phyloP scores from a whole-genome alignment of 106 monocot species.

The Dactylorhiza incarnata region DNA sequence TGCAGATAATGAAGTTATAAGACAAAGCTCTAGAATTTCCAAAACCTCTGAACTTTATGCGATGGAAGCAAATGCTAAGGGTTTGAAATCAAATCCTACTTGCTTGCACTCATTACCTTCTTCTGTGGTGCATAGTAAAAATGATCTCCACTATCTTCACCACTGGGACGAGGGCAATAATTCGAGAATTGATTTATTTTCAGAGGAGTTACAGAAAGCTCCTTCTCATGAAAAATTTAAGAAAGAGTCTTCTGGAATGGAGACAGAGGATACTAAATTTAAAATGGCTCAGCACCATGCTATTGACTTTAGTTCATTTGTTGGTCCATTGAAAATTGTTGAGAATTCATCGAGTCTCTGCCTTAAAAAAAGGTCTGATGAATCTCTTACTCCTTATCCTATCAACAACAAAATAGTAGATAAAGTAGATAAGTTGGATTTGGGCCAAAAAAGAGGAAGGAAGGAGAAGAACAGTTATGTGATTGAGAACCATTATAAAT shows the following conservation, averaged over 20 bases:
- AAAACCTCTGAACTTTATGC: slow-evolving; percentile 36
- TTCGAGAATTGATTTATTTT: background rate
- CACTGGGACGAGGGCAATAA: slow-evolving; percentile 3
- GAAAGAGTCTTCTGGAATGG: background rate
- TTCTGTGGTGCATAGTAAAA: slow-evolving; percentile 3
- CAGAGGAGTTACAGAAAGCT: background rate
- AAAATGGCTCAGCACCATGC: background rate
- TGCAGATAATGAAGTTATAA: background rate
- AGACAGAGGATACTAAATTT: background rate
- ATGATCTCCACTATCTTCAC: slow-evolving; percentile 1
- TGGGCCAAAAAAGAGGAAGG: background rate
- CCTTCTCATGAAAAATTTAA: slow-evolving; percentile 6
- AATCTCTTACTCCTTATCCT: background rate
- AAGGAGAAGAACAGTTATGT: background rate
- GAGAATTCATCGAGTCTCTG: background rate
- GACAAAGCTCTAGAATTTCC: slow-evolving; percentile 16
- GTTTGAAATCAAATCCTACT: background rate
- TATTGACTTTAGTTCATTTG: background rate
- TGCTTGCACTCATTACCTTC: background rate
- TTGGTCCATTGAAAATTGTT: background rate
- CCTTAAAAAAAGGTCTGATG: slow-evolving; percentile 5
- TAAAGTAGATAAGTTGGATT: background rate
- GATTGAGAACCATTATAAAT: background rate
- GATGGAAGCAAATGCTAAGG: background rate
- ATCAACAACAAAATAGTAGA: background rate